Conservation (phyloP, 441 rosid species). For the Euphorbia schlechtendalii region DNA sequence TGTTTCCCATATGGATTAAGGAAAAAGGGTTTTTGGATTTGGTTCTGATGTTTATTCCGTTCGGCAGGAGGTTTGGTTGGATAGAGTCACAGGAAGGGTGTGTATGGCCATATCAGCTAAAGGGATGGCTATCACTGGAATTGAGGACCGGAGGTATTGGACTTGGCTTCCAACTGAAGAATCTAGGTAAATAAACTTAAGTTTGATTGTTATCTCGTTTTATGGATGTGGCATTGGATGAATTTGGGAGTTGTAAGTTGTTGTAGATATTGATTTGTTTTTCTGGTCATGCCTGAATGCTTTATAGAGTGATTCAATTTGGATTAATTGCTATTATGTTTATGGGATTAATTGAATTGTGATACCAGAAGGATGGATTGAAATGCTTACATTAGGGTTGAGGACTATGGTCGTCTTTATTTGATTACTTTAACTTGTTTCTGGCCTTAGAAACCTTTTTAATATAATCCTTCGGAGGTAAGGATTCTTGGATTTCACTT, state of each 20-base stretch:
- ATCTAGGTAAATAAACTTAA: slow-evolving; percentile 53
- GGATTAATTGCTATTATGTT: neutral
- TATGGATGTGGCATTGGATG: neutral
- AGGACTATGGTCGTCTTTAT: neutral
- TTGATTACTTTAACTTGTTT: neutral
- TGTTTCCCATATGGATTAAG: neutral
- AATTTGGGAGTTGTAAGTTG: slow-evolving; percentile 6
- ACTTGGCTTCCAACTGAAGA: slow-evolving; percentile 86
- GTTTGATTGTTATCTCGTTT: slow-evolving; percentile 1
- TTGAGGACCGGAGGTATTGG: slow-evolving; percentile 91
- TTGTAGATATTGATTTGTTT: neutral
- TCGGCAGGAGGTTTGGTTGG: slow-evolving; percentile 80
- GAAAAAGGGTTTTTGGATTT: slow-evolving; percentile 15
- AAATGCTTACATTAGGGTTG: slow-evolving; percentile 1
- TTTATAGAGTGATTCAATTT: neutral
- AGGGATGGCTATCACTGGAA: slow-evolving; percentile 83
- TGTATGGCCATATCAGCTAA: slow-evolving; percentile 80
- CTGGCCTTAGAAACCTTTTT: no score
- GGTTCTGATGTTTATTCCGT: slow-evolving; percentile 2
- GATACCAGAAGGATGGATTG: neutral
- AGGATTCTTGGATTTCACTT: no score
- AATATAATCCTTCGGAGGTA: no score
- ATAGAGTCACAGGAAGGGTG: slow-evolving; percentile 74
- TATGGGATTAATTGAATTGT: neutral
- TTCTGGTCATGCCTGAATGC: neutral